Evolutionary conservation across 805 yeast species (phyloP).

Genomic region (Jamesozyma spencerorum): DNA sequence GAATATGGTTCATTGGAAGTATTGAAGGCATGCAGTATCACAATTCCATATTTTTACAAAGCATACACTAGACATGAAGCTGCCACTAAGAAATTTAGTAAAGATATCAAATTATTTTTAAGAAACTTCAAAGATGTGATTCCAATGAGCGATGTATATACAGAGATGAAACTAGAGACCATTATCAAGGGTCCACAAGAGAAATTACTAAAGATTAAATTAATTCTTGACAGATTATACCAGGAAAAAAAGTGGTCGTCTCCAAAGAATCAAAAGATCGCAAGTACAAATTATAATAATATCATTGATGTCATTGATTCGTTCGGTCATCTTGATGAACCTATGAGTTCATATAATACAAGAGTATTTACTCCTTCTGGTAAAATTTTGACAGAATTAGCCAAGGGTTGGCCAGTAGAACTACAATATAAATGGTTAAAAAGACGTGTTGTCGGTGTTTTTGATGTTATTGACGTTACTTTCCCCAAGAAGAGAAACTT

Average conservation of each 20-base stretch:
- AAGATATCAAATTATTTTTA: conserved; percentile 36
- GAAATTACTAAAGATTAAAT: conserved; percentile 61
- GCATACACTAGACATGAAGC: conserved; percentile 94
- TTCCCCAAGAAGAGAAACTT: conserved; percentile 39
- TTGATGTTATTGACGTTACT: conserved; percentile 36
- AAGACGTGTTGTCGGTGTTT: conserved; percentile 74
- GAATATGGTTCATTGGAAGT: conserved; percentile 69
- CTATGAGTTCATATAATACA: conserved; percentile 41
- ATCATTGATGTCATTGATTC: conserved; percentile 67
- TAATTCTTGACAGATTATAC: conserved; percentile 55
- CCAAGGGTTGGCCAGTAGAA: conserved; percentile 79
- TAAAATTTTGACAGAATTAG: conserved; percentile 73
- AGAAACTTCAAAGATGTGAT: conserved; percentile 27
- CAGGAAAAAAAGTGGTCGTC: conserved; percentile 35
- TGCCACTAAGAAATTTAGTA: conserved; percentile 60
- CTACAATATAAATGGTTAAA: conserved; percentile 83
- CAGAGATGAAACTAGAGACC: conserved; percentile 46
- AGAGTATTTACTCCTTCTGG: conserved; percentile 88
- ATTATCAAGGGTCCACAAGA: conserved; percentile 56
- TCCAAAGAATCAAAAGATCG: conserved; percentile 15
- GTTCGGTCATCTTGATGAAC: conserved; percentile 50
- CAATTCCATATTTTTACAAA: conserved; percentile 84
- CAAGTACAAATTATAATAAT: conserved; percentile 38
- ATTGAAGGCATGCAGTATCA: conserved; percentile 67
- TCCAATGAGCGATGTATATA: conserved; percentile 30